Evolutionary conservation across 83 land plant genomes (phyloP).

Genomic region (Picea mariana): DNA sequence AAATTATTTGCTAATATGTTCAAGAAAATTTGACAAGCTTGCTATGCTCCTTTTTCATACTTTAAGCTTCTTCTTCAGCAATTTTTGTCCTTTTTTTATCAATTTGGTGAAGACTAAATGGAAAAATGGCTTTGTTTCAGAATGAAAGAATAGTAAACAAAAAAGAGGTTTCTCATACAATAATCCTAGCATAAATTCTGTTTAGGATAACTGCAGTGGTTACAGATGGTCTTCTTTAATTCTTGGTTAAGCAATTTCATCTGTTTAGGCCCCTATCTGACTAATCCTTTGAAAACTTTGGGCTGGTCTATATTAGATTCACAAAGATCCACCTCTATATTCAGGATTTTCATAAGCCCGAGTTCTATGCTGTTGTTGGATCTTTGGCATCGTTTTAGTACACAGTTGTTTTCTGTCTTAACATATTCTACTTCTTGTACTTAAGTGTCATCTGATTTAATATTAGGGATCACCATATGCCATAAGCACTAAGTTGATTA

Average conservation of each 20-base stretch:
- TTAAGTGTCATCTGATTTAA: background rate
- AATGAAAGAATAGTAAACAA: background rate
- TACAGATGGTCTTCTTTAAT: background rate
- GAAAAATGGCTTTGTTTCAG: background rate
- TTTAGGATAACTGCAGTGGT: background rate
- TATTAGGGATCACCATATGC: slow-evolving; percentile 22
- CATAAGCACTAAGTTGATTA: background rate
- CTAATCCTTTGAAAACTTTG: background rate
- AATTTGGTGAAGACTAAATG: background rate
- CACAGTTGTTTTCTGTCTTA: background rate
- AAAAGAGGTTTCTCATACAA: background rate
- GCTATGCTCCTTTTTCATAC: background rate
- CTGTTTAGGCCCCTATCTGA: background rate
- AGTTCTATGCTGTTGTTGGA: no score
- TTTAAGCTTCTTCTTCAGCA: background rate
- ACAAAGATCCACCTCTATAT: background rate
- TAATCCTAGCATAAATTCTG: background rate
- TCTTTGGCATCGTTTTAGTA: background rate
- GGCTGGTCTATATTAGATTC: background rate
- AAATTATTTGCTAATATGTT: background rate
- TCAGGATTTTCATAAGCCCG: no score
- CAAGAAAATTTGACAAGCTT: background rate
- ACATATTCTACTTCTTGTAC: background rate
- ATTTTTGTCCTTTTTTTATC: no score
- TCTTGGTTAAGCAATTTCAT: background rate